Conservation (phyloP, 106 monocot species). For the Dioscorea zingiberensis region DNA sequence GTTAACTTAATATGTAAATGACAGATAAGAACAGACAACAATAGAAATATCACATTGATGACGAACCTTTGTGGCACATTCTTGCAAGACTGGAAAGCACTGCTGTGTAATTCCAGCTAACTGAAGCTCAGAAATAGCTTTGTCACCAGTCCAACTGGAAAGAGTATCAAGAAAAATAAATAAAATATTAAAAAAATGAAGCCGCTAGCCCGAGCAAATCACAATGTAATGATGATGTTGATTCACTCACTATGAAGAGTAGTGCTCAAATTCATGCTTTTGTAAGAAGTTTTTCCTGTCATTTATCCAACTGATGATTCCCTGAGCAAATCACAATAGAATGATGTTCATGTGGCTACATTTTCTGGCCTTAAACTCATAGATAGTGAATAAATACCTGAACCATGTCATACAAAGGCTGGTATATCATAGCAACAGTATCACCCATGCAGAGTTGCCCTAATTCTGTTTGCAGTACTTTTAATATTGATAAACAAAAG, state of each 20-base stretch:
- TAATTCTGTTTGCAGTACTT: constrained; percentile 73
- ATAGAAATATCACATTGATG: constrained; percentile 1
- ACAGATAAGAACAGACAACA: constrained; percentile 2
- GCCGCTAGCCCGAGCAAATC: too few relatives aligned
- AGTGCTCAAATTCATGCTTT: constrained; percentile 76
- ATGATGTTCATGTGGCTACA: background rate
- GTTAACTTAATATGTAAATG: constrained; percentile 6
- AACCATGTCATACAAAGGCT: constrained; percentile 81
- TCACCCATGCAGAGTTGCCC: constrained; percentile 56
- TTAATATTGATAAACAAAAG: constrained; percentile 7
- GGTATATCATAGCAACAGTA: constrained; percentile 49
- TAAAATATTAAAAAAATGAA: background rate
- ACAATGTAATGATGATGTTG: too few relatives aligned
- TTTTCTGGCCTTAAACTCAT: background rate
- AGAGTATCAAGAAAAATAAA: background rate
- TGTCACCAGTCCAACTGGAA: constrained; percentile 93
- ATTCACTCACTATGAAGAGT: constrained; percentile 70
- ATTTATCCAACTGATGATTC: constrained; percentile 78
- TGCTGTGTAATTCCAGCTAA: constrained; percentile 72
- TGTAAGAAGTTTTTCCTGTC: constrained; percentile 52
- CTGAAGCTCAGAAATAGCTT: constrained; percentile 72
- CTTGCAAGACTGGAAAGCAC: constrained; percentile 71
- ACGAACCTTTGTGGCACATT: constrained; percentile 87
- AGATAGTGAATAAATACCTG: constrained; percentile 47
- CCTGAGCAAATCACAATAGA: constrained; percentile 37